Evolutionary conservation across 768 basidiomycete species (phyloP).

Genomic region (Cyclocybe aegerita): DNA sequence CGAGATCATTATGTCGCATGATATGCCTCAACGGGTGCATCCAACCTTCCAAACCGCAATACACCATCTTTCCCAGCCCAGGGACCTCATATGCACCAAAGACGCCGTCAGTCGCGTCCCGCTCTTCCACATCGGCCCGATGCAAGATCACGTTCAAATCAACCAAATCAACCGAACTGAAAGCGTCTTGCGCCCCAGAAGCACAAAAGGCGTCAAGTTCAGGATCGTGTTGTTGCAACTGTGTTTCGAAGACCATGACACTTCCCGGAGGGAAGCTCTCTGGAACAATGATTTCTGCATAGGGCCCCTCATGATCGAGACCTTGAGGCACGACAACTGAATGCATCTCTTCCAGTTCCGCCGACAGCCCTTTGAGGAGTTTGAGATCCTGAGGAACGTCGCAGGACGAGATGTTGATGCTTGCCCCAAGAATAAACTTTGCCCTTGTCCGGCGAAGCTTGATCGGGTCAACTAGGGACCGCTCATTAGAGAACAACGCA

Average conservation of each 20-base stretch:
- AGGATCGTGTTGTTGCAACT: slow-evolving; percentile 70
- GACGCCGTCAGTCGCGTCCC: slow-evolving; percentile 79
- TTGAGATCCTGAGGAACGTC: slow-evolving; percentile 47
- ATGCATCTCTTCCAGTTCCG: slow-evolving; percentile 63
- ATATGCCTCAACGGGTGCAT: slow-evolving; percentile 86
- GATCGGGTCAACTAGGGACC: slow-evolving; percentile 69
- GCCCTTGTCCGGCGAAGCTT: slow-evolving; percentile 79
- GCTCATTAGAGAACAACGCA: slow-evolving; percentile 1
- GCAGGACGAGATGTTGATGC: slow-evolving; percentile 66
- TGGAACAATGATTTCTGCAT: slow-evolving; percentile 79
- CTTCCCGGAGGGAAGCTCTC: slow-evolving; percentile 94
- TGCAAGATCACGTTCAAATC: slow-evolving; percentile 89
- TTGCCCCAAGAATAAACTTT: slow-evolving; percentile 80
- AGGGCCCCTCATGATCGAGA: slow-evolving; percentile 65
- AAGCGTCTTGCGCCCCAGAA: slow-evolving; percentile 69
- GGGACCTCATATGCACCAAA: slow-evolving; percentile 86
- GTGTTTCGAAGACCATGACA: slow-evolving; percentile 90
- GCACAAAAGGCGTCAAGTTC: slow-evolving; percentile 74
- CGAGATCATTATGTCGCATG: slow-evolving; percentile 90
- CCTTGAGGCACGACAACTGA: slow-evolving; percentile 60
- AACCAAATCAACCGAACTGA: slow-evolving; percentile 72
- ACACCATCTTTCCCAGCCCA: slow-evolving; percentile 69
- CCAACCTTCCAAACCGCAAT: slow-evolving; percentile 97
- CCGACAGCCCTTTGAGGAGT: slow-evolving; percentile 70
- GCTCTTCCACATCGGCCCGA: slow-evolving; percentile 88